These are phyloP conservation scores for Pyrenophora seminiperda DNA, from an alignment of 2,329 filamentous ascomycete species.

Conservation along the genomic window DNA sequence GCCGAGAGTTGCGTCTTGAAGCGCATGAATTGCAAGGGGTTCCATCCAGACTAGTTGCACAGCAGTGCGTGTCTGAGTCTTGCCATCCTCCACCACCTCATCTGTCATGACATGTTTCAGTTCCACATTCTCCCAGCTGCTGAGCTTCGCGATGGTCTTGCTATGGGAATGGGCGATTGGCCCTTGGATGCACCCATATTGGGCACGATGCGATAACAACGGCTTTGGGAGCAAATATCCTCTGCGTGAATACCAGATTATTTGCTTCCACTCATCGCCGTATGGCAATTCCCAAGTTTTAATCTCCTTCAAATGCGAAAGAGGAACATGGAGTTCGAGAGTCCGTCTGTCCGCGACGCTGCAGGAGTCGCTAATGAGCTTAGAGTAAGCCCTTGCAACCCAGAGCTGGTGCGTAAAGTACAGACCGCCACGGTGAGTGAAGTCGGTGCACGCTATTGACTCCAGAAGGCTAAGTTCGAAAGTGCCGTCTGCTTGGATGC, in stretches of 20 bases:
- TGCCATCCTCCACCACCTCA: too few species aligned
- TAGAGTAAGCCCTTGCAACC: background rate
- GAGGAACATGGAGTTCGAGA: slow-evolving; percentile 1
- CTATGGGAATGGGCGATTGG: background rate
- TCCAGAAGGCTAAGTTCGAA: background rate
- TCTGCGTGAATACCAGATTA: background rate
- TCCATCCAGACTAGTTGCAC: too few species aligned
- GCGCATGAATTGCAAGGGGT: too few species aligned
- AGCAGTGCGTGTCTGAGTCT: too few species aligned
- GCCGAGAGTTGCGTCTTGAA: too few species aligned
- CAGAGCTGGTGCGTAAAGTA: slow-evolving; percentile 8
- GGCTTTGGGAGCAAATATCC: background rate
- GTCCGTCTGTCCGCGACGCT: background rate
- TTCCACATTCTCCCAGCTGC: background rate
- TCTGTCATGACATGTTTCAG: too few species aligned
- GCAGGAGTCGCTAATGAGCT: background rate
- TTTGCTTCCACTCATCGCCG: background rate
- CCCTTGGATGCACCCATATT: background rate
- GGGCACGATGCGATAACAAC: background rate
- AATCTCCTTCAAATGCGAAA: background rate
- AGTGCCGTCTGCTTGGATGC: background rate
- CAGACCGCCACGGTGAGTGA: background rate
- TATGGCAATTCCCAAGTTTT: slow-evolving; percentile 1
- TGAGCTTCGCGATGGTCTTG: background rate
- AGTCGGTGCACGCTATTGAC: background rate